These are phyloP conservation scores for Fomitopsis pulvina DNA, from an alignment of 768 basidiomycete genomes.

Conservation along the genomic window DNA sequence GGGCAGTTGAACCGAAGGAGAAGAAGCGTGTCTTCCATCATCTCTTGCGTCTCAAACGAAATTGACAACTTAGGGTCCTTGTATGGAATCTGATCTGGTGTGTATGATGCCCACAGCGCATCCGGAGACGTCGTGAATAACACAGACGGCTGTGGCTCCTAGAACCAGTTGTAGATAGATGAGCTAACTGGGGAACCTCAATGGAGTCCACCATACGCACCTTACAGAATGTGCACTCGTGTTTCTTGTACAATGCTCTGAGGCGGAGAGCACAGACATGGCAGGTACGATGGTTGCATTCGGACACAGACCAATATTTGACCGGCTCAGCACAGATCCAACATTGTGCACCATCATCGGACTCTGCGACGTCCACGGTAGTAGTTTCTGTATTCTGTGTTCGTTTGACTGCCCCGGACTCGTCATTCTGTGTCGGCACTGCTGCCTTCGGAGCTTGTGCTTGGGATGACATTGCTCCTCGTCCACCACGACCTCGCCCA, in stretches of 20 bases:
- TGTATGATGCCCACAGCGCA: conserved; percentile 52
- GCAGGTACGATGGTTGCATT: conserved; percentile 93
- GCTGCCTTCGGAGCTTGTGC: neutral
- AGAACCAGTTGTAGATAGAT: neutral
- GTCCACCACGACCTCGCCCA: neutral
- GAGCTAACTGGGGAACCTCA: neutral
- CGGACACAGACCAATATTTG: conserved; percentile 82
- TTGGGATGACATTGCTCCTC: neutral
- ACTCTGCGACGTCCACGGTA: conserved; percentile 8
- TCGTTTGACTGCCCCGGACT: neutral
- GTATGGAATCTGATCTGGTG: conserved; percentile 46
- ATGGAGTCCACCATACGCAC: conserved; percentile 31
- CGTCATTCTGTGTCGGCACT: neutral
- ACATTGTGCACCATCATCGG: conserved; percentile 48
- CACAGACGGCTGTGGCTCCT: conserved; percentile 71
- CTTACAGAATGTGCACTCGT: conserved; percentile 96
- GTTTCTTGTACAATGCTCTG: conserved; percentile 89
- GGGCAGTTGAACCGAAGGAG: conserved; percentile 95
- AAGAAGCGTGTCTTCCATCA: conserved; percentile 92
- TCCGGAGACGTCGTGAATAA: conserved; percentile 70
- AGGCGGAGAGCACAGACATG: conserved; percentile 88
- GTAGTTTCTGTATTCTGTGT: neutral
- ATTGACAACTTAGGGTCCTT: conserved; percentile 73
- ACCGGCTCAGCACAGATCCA: conserved; percentile 95
- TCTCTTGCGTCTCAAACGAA: conserved; percentile 82